phyloP scores from a whole-genome alignment of 805 yeast species.

The Clavispora asparagi region DNA sequence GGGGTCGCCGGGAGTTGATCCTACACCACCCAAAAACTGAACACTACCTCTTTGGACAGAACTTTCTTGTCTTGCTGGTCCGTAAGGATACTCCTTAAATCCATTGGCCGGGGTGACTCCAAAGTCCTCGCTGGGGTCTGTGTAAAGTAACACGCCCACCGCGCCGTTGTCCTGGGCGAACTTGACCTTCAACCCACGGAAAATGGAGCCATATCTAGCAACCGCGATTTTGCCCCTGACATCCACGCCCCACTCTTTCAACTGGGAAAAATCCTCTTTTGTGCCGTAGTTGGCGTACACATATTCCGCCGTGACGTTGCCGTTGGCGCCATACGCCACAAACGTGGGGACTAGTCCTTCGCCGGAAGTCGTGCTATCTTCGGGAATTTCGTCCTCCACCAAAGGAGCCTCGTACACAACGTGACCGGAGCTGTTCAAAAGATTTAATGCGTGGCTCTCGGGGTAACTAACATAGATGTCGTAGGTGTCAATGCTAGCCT shows the following conservation, averaged over 20 bases:
- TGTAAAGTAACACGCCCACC: slow-evolving; percentile 53
- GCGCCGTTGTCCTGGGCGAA: slow-evolving; percentile 64
- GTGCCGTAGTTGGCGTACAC: slow-evolving; percentile 61
- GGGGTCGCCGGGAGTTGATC: slow-evolving; percentile 66
- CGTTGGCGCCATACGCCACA: slow-evolving; percentile 63
- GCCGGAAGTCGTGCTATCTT: slow-evolving; percentile 34
- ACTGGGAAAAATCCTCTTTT: slow-evolving; percentile 44
- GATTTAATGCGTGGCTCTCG: slow-evolving; percentile 41
- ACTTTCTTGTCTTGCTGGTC: slow-evolving; percentile 60
- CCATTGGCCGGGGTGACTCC: slow-evolving; percentile 53
- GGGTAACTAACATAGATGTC: slow-evolving; percentile 55
- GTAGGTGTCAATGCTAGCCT: slow-evolving; percentile 46
- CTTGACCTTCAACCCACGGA: slow-evolving; percentile 53
- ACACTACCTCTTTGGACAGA: slow-evolving; percentile 61
- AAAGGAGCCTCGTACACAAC: slow-evolving; percentile 44
- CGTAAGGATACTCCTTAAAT: slow-evolving; percentile 52
- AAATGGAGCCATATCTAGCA: slow-evolving; percentile 46
- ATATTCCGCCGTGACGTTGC: slow-evolving; percentile 50
- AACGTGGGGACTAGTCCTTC: slow-evolving; percentile 51
- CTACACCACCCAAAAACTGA: slow-evolving; percentile 46
- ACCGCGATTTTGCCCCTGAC: slow-evolving; percentile 56
- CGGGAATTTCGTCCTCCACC: slow-evolving; percentile 43
- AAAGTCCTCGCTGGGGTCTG: slow-evolving; percentile 66
- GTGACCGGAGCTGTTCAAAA: slow-evolving; percentile 26
- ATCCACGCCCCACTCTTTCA: slow-evolving; percentile 37